These are phyloP conservation scores for Eimeria sp. DNA, from an alignment of 169 alveolate genomes.

Conservation along the genomic window DNA sequence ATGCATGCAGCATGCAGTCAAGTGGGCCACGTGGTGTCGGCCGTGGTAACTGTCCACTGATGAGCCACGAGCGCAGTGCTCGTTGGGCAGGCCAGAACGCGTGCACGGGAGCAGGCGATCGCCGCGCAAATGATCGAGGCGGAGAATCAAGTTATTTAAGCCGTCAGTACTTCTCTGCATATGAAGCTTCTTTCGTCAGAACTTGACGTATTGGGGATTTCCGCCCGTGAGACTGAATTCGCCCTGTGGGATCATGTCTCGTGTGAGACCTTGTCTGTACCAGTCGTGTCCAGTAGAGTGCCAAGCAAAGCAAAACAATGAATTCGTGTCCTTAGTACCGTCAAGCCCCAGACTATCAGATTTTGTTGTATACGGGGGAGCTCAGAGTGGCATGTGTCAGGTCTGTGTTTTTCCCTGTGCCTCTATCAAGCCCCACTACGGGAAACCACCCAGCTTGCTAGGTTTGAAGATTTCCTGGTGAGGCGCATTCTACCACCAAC, in stretches of 20 bases:
- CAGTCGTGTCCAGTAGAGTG: not conserved
- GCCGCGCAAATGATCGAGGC: not conserved
- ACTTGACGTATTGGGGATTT: not conserved
- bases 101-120: not conserved
- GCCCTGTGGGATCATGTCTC: not conserved
- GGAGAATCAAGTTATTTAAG: not conserved
- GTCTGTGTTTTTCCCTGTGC: not conserved
- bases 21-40: slow-evolving; percentile 30
- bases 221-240: not conserved
- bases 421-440: not conserved
- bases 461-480: not conserved
- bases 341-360: not conserved
- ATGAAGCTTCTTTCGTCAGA: not conserved
- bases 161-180: not conserved
- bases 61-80: not conserved
- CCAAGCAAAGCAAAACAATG: not conserved
- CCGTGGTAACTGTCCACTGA: slow-evolving; percentile 28
- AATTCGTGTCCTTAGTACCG: not conserved
- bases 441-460: not conserved
- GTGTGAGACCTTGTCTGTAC: not conserved
- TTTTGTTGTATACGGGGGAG: not conserved
- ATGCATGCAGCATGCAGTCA: not conserved
- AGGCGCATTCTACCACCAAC: not conserved
- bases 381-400: not conserved
- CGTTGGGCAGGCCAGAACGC: not conserved